Base-by-base conservation (phyloP, 306 rosid species). In the Urtica urens region DNA sequence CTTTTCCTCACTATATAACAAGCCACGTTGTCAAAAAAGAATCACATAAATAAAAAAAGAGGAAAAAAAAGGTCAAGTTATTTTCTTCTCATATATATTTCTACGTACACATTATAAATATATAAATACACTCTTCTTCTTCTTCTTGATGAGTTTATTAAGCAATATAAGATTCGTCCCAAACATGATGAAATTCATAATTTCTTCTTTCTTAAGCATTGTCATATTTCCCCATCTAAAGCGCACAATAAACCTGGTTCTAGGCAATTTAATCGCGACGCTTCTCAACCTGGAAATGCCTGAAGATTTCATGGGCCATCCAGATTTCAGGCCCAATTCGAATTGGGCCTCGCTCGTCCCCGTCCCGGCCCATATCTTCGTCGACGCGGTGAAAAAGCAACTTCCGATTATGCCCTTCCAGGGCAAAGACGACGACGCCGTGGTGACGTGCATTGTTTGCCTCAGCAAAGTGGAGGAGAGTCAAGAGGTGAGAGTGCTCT, bases 361-460 rank as follows among this genome's bases (percentile, higher is more conserved):
- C 0, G 27, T 46, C 31, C 44, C 38, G 10, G 35, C 30, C 4
- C 20, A 12, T 16, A 12, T 34, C 47, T 39, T 39, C 3, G 38
- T 57, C 17, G 39, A 65, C 28, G 71, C 60, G 12, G 12, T 48
- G 8, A 49, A 51, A 45, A 42, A 41, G 45, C 21, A 33, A 16
- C 37, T 51, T 21, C 37, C 28, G 15, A 44, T 31, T 35, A 23
- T 51, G 52, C 20, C 56, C 11, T 38, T 54, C 15, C 48, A 33
- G 30, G 24, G 26, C 41, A 38, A 25, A 50, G 21, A 19, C 15
- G 31, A 34, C 3, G 16, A 12, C 9, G 15, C 38, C 12, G 34
- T 20, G 17, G 16, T 5, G 10, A 8, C 2, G 7, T 69, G 66
- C 33, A 53, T 39, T n/a, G 48, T 69, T 31, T 69, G 76, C 64